A percentile compares a stretch with the other conserved stretches of the same genome.
These are phyloP conservation scores for Candida morakotiae DNA, from an alignment of 805 yeast species.

Conservation along the genomic window DNA sequence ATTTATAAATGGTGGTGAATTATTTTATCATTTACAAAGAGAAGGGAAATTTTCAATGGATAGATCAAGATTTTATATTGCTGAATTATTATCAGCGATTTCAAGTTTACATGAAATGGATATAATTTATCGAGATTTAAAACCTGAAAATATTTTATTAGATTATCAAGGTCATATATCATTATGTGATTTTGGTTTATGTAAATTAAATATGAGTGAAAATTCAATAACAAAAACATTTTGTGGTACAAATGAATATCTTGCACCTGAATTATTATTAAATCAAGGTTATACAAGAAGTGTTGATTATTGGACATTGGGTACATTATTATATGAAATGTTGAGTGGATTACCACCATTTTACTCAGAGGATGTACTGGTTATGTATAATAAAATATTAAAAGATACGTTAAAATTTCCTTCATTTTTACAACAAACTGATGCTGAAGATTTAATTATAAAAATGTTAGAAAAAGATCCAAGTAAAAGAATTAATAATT, in stretches of 20 bases:
- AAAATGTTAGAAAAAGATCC: slow-evolving; percentile 86
- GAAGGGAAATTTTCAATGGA: slow-evolving; percentile 87
- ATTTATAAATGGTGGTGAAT: slow-evolving; percentile 95
- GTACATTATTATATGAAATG: slow-evolving; percentile 92
- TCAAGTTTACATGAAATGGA: slow-evolving; percentile 88
- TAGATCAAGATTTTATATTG: slow-evolving; percentile 88
- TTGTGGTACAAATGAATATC: slow-evolving; percentile 97
- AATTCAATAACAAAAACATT: slow-evolving; percentile 88
- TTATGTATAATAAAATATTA: slow-evolving; percentile 90
- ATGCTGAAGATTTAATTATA: slow-evolving; percentile 75
- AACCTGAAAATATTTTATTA: slow-evolving; percentile 90
- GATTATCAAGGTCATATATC: slow-evolving; percentile 99
- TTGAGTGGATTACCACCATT: slow-evolving; percentile 95
- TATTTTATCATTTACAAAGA: slow-evolving; percentile 88
- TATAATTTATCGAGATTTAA: slow-evolving; percentile 91
- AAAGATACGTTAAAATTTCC: slow-evolving; percentile 90
- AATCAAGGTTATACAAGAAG: slow-evolving; percentile 94
- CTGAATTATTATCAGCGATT: slow-evolving; percentile 88
- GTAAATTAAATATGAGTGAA: slow-evolving; percentile 90
- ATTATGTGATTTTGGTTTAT: slow-evolving; percentile 92
- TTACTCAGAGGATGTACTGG: slow-evolving; percentile 88
- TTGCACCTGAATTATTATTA: slow-evolving; percentile 89
- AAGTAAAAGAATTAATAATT: slow-evolving; percentile 70
- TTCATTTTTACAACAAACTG: slow-evolving; percentile 69
- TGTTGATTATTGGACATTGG: slow-evolving; percentile 99